Conservation (phyloP, 179 eudicot species). For the Spergularia azorica region DNA sequence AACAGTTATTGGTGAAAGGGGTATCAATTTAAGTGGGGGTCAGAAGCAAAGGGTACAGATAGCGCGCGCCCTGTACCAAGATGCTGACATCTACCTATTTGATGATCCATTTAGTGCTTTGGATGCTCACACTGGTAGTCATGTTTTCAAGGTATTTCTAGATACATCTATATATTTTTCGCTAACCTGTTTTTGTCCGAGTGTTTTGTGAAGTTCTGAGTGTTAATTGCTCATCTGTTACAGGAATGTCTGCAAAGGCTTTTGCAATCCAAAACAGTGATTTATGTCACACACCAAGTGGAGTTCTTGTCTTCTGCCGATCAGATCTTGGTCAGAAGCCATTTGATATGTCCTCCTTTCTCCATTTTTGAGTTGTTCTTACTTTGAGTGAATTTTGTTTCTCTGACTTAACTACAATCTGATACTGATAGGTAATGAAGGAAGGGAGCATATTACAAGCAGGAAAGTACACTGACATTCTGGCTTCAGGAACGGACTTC, state of each 20-base stretch:
- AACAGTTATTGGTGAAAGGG: slow-evolving; percentile 75
- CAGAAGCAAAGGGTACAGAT: slow-evolving; percentile 78
- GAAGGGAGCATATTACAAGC: slow-evolving; percentile 75
- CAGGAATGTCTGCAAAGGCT: slow-evolving; percentile 80
- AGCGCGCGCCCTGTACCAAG: slow-evolving; percentile 76
- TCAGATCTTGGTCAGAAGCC: slow-evolving; percentile 67
- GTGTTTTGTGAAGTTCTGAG: no score
- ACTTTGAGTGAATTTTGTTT: no score
- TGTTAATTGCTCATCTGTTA: neutral
- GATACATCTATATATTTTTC: neutral
- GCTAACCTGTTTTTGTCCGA: slow-evolving; percentile 2
- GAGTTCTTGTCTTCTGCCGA: slow-evolving; percentile 91
- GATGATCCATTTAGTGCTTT: slow-evolving; percentile 90
- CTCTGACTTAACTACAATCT: neutral
- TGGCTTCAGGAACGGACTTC: slow-evolving; percentile 73
- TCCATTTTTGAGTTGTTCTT: slow-evolving; percentile 29
- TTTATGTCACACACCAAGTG: slow-evolving; percentile 89
- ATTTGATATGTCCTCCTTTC: slow-evolving; percentile 1
- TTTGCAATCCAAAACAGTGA: slow-evolving; percentile 70
- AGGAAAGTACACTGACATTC: slow-evolving; percentile 72
- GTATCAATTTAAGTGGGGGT: slow-evolving; percentile 79
- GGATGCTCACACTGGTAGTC: slow-evolving; percentile 85
- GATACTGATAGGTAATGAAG: slow-evolving; percentile 69
- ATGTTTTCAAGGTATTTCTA: slow-evolving; percentile 61
- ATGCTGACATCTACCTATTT: slow-evolving; percentile 73